Evolutionary conservation across 768 basidiomycete species (phyloP).

Genomic region (Tylopilus rubrobrunneus): DNA sequence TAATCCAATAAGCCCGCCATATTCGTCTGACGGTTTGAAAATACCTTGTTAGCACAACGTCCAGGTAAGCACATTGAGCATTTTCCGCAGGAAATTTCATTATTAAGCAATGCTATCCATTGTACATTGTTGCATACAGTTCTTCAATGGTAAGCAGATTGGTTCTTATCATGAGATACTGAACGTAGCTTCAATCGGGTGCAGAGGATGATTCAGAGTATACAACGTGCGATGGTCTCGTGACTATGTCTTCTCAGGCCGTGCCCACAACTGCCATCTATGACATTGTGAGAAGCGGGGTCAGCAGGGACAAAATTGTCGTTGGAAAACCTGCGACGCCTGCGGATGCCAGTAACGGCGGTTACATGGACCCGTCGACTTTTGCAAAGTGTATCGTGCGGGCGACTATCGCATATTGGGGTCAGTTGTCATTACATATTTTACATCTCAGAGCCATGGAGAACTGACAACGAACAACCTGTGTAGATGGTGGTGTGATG

Average conservation of each 20-base stretch:
- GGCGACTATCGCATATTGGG: constrained; percentile 53
- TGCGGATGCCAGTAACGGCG: constrained; percentile 28
- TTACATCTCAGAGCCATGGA: constrained; percentile 30
- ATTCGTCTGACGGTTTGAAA: not conserved
- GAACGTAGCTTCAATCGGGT: not conserved
- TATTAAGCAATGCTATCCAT: not conserved
- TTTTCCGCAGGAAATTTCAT: not conserved
- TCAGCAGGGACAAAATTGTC: constrained; percentile 46
- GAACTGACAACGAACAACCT: not conserved
- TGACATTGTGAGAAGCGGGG: constrained; percentile 42
- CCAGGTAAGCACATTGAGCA: not conserved
- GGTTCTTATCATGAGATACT: not conserved
- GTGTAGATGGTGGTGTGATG: constrained; percentile 34
- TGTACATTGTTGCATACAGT: not conserved
- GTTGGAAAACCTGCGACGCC: constrained; percentile 51
- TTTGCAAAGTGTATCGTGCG: constrained; percentile 50
- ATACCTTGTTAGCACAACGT: not conserved
- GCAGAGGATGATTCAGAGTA: constrained; percentile 36
- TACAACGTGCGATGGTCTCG: constrained; percentile 34
- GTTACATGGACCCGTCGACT: constrained; percentile 54
- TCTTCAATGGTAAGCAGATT: not conserved
- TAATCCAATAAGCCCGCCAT: no score
- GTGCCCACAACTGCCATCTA: constrained; percentile 43
- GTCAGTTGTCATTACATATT: constrained; percentile 17
- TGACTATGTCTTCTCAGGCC: constrained; percentile 34